Conservation (phyloP, 2,329 filamentous ascomycete species). For the Juglanconis oblonga region DNA sequence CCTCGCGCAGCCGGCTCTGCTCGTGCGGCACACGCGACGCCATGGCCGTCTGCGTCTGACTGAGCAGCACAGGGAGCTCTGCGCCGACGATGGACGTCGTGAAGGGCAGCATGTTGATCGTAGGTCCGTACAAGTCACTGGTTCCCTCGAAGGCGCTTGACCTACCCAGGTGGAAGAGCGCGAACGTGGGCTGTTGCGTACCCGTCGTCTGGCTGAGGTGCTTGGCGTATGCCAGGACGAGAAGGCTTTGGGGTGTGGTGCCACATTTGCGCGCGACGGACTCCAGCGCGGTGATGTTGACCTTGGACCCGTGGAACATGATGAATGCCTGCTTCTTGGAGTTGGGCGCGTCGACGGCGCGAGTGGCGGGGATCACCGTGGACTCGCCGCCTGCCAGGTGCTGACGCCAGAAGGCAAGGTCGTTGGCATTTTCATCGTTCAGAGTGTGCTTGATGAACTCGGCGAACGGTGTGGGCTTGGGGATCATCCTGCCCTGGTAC, state of each 20-base stretch:
- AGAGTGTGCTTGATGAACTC: neutral
- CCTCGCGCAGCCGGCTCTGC: slow-evolving; percentile 16
- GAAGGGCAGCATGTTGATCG: slow-evolving; percentile 16
- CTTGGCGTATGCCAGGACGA: slow-evolving; percentile 14
- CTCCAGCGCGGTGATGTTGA: neutral
- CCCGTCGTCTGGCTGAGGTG: slow-evolving; percentile 11
- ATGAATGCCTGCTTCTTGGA: too few species aligned
- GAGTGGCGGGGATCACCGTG: too few species aligned
- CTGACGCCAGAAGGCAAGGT: too few species aligned
- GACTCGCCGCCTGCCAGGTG: too few species aligned
- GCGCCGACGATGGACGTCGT: slow-evolving; percentile 3
- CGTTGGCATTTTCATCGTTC: too few species aligned
- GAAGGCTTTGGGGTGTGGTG: slow-evolving; percentile 6
- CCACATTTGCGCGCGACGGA: neutral
- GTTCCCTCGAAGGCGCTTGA: slow-evolving; percentile 11
- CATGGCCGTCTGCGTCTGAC: slow-evolving; percentile 10
- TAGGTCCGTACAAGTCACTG: slow-evolving; percentile 12
- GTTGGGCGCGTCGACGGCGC: too few species aligned
- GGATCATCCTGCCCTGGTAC: slow-evolving; percentile 20
- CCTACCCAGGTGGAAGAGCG: slow-evolving; percentile 13
- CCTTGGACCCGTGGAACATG: too few species aligned
- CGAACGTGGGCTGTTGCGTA: slow-evolving; percentile 10
- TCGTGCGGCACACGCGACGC: slow-evolving; percentile 14
- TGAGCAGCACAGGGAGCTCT: neutral
- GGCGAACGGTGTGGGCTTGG: neutral